Percentiles rank a stretch among this genome's conserved stretches.
phyloP scores from a whole-genome alignment of 352 stramenopile species.

The Pythium rhizo-oryzae region DNA sequence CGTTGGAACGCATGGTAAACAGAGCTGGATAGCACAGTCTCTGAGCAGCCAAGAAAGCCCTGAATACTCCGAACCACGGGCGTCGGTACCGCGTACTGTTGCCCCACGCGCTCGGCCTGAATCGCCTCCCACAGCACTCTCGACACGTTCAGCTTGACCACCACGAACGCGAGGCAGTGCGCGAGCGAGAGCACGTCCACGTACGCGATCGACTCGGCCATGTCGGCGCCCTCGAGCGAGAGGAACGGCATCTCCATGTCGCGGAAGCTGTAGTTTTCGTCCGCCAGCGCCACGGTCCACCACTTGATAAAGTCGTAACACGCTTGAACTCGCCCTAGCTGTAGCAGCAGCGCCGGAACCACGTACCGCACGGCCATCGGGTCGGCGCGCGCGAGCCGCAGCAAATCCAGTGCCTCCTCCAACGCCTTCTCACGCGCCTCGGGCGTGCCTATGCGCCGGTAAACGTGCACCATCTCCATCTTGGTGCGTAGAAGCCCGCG shows the following conservation, averaged over 20 bases:
- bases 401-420: not conserved
- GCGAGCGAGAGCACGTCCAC: not conserved
- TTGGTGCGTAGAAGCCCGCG: constrained; percentile 4
- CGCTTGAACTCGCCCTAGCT: not conserved
- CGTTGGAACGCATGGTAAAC: not conserved
- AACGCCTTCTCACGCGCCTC: constrained; percentile 7
- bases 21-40: not conserved
- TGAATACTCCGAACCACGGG: not conserved
- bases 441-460: not conserved
- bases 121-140: constrained; percentile 5
- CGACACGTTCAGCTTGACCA: constrained; percentile 3
- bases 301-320: constrained; percentile 23
- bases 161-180: constrained; percentile 8
- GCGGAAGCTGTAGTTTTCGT: constrained; percentile 16
- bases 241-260: constrained; percentile 14
- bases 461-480: constrained; percentile 6
- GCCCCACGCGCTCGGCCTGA: not conserved
- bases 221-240: not conserved
- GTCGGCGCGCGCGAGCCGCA: constrained; percentile 12
- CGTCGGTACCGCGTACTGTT: not conserved
- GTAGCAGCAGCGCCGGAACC: constrained; percentile 6
- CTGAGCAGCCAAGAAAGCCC: not conserved
- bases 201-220: constrained; percentile 7
- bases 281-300: constrained; percentile 3
- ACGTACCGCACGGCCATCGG: constrained; percentile 14